Conservation (phyloP, 2,329 filamentous ascomycete genomes). For the Colletotrichum sp. region DNA sequence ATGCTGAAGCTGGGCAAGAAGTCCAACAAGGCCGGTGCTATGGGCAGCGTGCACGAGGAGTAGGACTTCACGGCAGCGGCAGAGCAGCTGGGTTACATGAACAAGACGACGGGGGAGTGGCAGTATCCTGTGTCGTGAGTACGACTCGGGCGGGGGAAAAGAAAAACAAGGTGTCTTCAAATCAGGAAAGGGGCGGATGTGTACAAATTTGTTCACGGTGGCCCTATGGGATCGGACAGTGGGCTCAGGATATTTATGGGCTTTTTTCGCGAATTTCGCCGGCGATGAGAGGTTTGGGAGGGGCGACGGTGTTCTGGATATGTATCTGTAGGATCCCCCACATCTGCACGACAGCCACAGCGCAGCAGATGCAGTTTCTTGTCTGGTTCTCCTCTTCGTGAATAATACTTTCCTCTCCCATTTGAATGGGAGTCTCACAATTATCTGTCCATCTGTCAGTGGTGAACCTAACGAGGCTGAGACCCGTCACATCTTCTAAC, state of each 20-base stretch:
- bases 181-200: not conserved
- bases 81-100: conserved; percentile 21
- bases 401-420: conserved; percentile 2
- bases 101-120: conserved; percentile 22
- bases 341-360: conserved; percentile 3
- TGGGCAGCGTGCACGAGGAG: conserved; percentile 63
- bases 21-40: conserved; percentile 58
- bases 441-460: not conserved
- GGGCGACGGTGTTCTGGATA: conserved; percentile 22
- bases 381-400: not conserved
- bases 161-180: not conserved
- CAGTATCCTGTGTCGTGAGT: conserved; percentile 21
- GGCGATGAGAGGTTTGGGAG: not conserved
- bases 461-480: not conserved
- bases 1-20: conserved; percentile 78
- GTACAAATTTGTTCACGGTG: not conserved
- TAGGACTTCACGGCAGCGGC: conserved; percentile 34
- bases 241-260: not conserved
- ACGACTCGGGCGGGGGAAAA: not conserved
- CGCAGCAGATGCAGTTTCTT: conserved; percentile 7
- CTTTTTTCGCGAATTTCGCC: not conserved
- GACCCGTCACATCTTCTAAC: too few relatives aligned
- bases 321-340: conserved; percentile 18
- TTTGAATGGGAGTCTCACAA: not conserved
- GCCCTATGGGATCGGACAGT: not conserved